Evolutionary conservation across 108 stramenopile genomes (phyloP).

Genomic region (Cyclotella baltica): DNA sequence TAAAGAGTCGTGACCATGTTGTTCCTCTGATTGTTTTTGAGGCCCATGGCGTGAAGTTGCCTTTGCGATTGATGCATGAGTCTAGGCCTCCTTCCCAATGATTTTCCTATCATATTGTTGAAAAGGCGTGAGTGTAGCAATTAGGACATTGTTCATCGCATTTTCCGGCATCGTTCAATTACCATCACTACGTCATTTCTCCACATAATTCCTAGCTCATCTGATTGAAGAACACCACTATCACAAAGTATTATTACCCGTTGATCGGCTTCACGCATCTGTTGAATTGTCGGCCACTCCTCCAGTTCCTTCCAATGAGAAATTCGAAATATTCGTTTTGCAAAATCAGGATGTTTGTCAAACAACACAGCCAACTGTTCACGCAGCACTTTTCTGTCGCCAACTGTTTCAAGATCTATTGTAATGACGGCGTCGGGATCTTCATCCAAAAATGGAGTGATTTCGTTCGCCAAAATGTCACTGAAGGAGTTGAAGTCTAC

Average conservation of each 20-base stretch:
- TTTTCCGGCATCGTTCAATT: no score
- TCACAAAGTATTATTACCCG: not conserved
- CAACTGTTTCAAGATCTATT: conserved; percentile 6
- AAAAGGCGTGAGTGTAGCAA: not conserved
- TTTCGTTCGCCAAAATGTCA: not conserved
- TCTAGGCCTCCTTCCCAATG: not conserved
- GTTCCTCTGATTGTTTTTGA: not conserved
- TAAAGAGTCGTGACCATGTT: conserved; percentile 12
- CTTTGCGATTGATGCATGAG: not conserved
- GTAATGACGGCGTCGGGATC: not conserved
- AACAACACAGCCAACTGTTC: not conserved
- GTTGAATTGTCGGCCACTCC: conserved; percentile 1
- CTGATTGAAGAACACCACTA: not conserved
- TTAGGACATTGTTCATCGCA: not conserved
- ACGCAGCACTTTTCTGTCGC: not conserved
- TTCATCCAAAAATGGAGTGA: conserved; percentile 4
- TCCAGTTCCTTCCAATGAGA: not conserved
- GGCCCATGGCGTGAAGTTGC: not conserved
- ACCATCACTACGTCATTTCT: not conserved
- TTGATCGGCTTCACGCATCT: conserved; percentile 6
- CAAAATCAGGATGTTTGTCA: not conserved
- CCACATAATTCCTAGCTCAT: conserved; percentile 4
- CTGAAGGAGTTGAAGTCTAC: not conserved
- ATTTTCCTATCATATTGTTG: no score
- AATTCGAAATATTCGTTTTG: conserved; percentile 7